Evolutionary conservation across 2,329 filamentous ascomycete genomes (phyloP).

Genomic region (Calonectria montana): DNA sequence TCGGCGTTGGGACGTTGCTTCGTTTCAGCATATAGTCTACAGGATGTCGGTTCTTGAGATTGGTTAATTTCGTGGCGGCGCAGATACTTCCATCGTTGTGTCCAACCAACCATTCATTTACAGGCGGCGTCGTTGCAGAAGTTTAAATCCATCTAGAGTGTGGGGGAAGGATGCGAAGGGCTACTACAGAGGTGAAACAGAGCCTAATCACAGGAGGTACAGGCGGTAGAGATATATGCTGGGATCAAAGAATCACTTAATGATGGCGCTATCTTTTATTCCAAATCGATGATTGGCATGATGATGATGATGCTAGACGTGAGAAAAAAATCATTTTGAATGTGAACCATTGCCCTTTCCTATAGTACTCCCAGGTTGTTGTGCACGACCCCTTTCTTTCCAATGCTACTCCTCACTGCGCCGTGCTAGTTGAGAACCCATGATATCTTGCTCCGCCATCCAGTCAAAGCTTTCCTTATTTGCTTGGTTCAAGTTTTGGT

Average conservation of each 20-base stretch:
- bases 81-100: conserved; percentile 42
- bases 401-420: conserved; percentile 31
- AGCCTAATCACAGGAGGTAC: conserved; percentile 19
- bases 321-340: conserved; percentile 13
- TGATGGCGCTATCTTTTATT: conserved; percentile 25
- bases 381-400: conserved; percentile 24
- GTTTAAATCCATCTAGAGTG: conserved; percentile 31
- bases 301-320: conserved; percentile 19
- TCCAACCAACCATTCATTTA: conserved; percentile 39
- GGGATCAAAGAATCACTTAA: conserved; percentile 25
- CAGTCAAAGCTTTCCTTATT: conserved; percentile 29
- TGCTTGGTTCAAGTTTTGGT: background rate
- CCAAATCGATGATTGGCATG: conserved; percentile 13
- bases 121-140: conserved; percentile 35
- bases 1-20: conserved; percentile 48
- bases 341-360: conserved; percentile 23
- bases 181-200: conserved; percentile 1
- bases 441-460: conserved; percentile 34
- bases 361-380: conserved; percentile 23
- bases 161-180: conserved; percentile 3
- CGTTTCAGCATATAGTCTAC: conserved; percentile 45
- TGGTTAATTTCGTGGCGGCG: conserved; percentile 45
- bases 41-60: conserved; percentile 44
- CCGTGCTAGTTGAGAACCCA: conserved; percentile 39
- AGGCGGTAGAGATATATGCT: conserved; percentile 13